A percentile compares a stretch with the other conserved stretches of the same genome.
Evolutionary conservation across 305 asterid species (phyloP).

Genomic region (Withania somnifera): DNA sequence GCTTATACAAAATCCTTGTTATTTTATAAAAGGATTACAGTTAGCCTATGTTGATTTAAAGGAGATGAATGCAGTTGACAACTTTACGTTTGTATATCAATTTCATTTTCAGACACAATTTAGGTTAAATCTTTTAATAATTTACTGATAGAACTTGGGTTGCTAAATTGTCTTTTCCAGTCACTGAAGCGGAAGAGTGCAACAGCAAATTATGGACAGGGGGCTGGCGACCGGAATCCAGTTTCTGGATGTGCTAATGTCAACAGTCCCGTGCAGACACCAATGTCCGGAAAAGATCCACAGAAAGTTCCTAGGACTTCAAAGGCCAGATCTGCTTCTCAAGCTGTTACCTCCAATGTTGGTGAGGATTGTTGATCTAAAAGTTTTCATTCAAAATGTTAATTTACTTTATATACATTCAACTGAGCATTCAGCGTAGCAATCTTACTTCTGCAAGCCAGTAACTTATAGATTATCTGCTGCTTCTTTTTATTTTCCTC

Average conservation of each 20-base stretch:
- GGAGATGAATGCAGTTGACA: neutral
- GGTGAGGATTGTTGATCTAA: conserved; percentile 38
- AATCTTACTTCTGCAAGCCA: neutral
- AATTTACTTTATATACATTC: neutral
- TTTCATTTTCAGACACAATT: neutral
- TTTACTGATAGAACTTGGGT: neutral
- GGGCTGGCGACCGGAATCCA: conserved; percentile 33
- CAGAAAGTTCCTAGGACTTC: conserved; percentile 61
- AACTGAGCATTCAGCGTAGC: neutral
- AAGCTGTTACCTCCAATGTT: conserved; percentile 41
- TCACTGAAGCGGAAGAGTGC: conserved; percentile 65
- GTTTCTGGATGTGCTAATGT: conserved; percentile 27
- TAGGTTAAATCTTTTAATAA: neutral
- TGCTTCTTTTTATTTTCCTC: neutral
- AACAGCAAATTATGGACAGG: conserved; percentile 34
- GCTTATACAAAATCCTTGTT: neutral
- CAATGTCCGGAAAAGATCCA: conserved; percentile 50
- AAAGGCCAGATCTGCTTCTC: conserved; percentile 52
- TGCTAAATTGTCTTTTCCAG: conserved; percentile 22
- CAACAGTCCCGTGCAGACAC: conserved; percentile 40
- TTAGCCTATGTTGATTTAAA: neutral
- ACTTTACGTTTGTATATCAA: neutral
- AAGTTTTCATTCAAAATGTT: neutral
- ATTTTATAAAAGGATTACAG: neutral
- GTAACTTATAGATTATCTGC: neutral